Base-by-base conservation (phyloP, 2,329 filamentous ascomycete genomes). In the Plenodomus tracheiphilus region DNA sequence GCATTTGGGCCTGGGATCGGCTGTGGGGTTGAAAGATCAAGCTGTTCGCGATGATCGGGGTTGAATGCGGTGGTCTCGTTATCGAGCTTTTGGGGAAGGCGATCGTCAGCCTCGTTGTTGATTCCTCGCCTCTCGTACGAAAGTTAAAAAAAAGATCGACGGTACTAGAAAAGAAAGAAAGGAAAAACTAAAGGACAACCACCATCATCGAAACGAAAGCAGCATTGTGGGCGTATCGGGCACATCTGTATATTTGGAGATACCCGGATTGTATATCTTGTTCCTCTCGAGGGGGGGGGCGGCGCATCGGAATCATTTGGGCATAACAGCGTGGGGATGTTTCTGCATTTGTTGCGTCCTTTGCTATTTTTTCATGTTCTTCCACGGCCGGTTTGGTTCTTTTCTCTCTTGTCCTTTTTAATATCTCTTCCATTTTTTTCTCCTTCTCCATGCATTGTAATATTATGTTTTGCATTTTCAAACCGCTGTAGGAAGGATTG, bases 21-120 rank as follows among this genome's bases (percentile, higher is more conserved):
- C 61, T 94, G 89, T 43, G 89, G 85, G 0, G 91, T 95, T 0
- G 88, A 90, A 43, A 96, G 81, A 71, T 96, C 91, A 53, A 95
- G 86, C 69, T 96, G 91, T 70, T 96, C 91, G 43, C 91, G 81
- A 77, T 91, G 88, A 73, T 96, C 91, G 61, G 84, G 80, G 41
- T 82, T 81, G 57, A 86, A 84, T 17, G 88, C 89, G 4, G 91
- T 96, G 63, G 81, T 82, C 64, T 83, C 80, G 59, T 80, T 80
- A 50, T 80, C 79, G 35, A 82, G 71, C 71, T 77, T 68, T 56
- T 6, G 36, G 22, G 28, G 28, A 11, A 15, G 11, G 11, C 4
- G 13, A 32, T 32, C 10, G 41, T 64, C 51, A 62, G 67, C 70
- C 20, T 17, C 20, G 6, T 18, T 37, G 8, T 35, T n/a, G 10